Percentiles rank a stretch among this genome's conserved stretches.
phyloP scores from a whole-genome alignment of 106 monocot species.

The Gastrodia elata region DNA sequence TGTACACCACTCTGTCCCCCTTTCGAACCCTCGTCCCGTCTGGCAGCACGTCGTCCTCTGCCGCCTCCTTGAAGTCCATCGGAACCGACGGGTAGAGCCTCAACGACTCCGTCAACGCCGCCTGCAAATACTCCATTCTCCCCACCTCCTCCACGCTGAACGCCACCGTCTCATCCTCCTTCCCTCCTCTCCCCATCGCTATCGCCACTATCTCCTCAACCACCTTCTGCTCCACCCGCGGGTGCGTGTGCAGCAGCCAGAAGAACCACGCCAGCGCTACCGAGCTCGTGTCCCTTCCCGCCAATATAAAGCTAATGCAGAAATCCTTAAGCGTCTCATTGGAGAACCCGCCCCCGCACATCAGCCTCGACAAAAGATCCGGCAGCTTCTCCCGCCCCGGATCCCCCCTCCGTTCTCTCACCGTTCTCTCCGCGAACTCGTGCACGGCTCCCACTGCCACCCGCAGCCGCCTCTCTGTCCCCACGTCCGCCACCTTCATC shows the following conservation, averaged over 20 bases:
- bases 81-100: slow-evolving; percentile 92
- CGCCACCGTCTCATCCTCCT: background rate
- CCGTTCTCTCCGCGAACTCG: slow-evolving; percentile 59
- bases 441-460: slow-evolving; percentile 40
- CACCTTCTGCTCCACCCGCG: slow-evolving; percentile 40
- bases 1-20: slow-evolving; percentile 66
- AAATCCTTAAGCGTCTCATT: slow-evolving; percentile 78
- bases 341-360: slow-evolving; percentile 32
- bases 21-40: slow-evolving; percentile 47
- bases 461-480: slow-evolving; percentile 52
- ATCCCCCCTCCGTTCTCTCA: slow-evolving; percentile 39
- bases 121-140: slow-evolving; percentile 77
- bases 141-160: slow-evolving; percentile 53
- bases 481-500: slow-evolving; percentile 38
- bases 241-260: slow-evolving; percentile 68
- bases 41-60: slow-evolving; percentile 63
- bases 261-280: slow-evolving; percentile 93
- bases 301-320: slow-evolving; percentile 90
- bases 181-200: background rate
- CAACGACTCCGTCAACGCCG: slow-evolving; percentile 70
- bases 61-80: slow-evolving; percentile 78
- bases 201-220: slow-evolving; percentile 39
- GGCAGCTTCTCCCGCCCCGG: slow-evolving; percentile 14
- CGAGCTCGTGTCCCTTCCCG: slow-evolving; percentile 93
- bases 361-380: slow-evolving; percentile 67